Evolutionary conservation across 2,329 filamentous ascomycete genomes (phyloP), one percentile per base, ranked within the genome.

Genomic region (Exophiala sideris): DNA sequence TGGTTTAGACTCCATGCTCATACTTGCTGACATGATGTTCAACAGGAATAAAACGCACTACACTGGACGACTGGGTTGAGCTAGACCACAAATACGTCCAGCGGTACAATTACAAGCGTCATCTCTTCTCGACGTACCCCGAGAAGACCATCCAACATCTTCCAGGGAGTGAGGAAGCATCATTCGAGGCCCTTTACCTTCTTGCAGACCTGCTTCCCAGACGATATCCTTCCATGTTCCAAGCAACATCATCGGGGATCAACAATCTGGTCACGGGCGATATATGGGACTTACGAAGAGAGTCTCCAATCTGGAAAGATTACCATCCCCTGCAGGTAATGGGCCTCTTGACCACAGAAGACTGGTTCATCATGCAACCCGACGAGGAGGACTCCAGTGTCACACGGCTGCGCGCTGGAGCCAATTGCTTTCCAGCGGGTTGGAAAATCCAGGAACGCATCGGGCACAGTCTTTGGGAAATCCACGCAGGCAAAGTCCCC

Each of bases 401-500:
- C 7, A 36, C 32, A 3, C 32, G 35, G 9, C 46, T 48, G 14
- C 12, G 32, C 7, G 46, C 46, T 12, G 46, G 46, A 8, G 46
- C 46, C 4, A 48, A 48, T 24, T 48, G 46, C 20, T 48, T 48
- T 20, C 46, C 18, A 21, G 46, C 46, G 6, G 46, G 46, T 16
- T 48, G 46, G 46, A 36, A 39, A 10, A 29, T 48, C 32, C 46
- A 38, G 18, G 46, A 48, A 38, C 46, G 46, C n/a, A 48, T 48
- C 6, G 46, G 46, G 12, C 46, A 48, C 20, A 48, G 32, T 9
- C 32, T 48, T n/a, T 48, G 32, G 35, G 46, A 48, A 24, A 34
- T 48, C 14, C 46, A 48, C 35, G 32, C 32, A 7, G 20, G 35
- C 46, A 48, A 48, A 39, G 46, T 48, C n/a, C 46, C 46, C 12